Percentiles rank a stretch among this genome's conserved stretches.
Evolutionary conservation across 192 early-diverging fungal genomes (phyloP).

Genomic region (Allomyces macrogynus): DNA sequence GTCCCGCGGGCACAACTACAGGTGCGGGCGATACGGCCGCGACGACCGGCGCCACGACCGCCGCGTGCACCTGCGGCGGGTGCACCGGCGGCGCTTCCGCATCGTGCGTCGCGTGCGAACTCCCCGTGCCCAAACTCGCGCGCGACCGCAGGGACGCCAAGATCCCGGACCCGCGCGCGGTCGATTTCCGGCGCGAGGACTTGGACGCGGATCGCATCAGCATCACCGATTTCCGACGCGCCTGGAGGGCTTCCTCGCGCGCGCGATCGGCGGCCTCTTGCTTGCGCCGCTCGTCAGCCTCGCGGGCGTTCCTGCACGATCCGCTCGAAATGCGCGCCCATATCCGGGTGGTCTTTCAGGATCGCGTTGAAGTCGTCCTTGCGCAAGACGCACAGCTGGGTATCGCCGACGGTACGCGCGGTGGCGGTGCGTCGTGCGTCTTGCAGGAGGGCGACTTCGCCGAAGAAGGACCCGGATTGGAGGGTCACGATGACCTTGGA

Average conservation of each 20-base stretch:
- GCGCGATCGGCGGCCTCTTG: not conserved
- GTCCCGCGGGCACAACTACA: too few relatives aligned
- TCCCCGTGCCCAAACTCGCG: too few relatives aligned
- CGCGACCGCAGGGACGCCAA: too few relatives aligned
- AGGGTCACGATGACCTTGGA: slow-evolving; percentile 3
- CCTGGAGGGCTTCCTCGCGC: not conserved
- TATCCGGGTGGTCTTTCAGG: not conserved
- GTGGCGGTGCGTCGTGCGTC: not conserved
- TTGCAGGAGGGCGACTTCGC: not conserved
- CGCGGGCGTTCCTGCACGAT: not conserved
- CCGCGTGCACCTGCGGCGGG: too few relatives aligned
- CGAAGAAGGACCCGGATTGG: slow-evolving; percentile 1
- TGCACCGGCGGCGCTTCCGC: too few relatives aligned
- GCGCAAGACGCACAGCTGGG: not conserved
- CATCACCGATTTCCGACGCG: not conserved
- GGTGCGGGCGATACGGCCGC: too few relatives aligned
- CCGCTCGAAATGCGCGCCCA: not conserved
- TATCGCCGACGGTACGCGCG: not conserved
- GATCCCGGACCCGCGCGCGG: too few relatives aligned
- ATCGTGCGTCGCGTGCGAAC: too few relatives aligned
- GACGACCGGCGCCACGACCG: too few relatives aligned
- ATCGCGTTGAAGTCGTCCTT: not conserved
- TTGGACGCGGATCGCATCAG: too few relatives aligned
- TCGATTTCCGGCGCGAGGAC: too few relatives aligned
- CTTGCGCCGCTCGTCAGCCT: not conserved